These are phyloP conservation scores for Diddensiella santjacobensis DNA, from an alignment of 805 yeast species.

Conservation along the genomic window DNA sequence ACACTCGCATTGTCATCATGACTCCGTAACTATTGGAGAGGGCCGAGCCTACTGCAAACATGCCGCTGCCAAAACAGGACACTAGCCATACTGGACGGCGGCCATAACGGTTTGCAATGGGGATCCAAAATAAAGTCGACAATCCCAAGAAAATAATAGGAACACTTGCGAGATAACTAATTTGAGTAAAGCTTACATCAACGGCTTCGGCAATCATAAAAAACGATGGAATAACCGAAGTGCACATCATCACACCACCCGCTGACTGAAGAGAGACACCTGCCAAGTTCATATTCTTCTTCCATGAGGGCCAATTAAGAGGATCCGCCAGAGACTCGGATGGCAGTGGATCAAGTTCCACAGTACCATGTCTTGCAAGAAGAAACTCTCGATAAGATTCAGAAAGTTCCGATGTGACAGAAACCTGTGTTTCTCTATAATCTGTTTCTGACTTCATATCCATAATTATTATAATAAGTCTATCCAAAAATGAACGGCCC, in stretches of 20 bases:
- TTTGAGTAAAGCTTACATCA: constrained; percentile 13
- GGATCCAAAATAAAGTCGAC: constrained; percentile 17
- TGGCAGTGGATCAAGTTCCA: constrained; percentile 20
- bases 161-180: constrained; percentile 17
- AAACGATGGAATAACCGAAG: constrained; percentile 19
- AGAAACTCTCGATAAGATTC: constrained; percentile 11
- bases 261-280: constrained; percentile 16
- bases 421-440: too few relatives aligned
- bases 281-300: constrained; percentile 14
- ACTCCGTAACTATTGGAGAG: constrained; percentile 17
- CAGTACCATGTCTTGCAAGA: constrained; percentile 19
- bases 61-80: constrained; percentile 6
- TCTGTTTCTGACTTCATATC: too few relatives aligned
- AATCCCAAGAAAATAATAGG: constrained; percentile 17
- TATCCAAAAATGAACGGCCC: too few relatives aligned
- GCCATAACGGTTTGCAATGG: constrained; percentile 17
- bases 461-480: too few relatives aligned
- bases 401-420: not conserved
- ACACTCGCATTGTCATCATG: constrained; percentile 17
- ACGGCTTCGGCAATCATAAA: constrained; percentile 13
- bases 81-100: constrained; percentile 13
- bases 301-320: constrained; percentile 14
- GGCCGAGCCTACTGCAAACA: constrained; percentile 18
- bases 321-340: constrained; percentile 16
- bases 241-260: constrained; percentile 18